These are phyloP conservation scores for Globisporangium irregulare DNA, from an alignment of 352 stramenopile genomes.

Conservation along the genomic window DNA sequence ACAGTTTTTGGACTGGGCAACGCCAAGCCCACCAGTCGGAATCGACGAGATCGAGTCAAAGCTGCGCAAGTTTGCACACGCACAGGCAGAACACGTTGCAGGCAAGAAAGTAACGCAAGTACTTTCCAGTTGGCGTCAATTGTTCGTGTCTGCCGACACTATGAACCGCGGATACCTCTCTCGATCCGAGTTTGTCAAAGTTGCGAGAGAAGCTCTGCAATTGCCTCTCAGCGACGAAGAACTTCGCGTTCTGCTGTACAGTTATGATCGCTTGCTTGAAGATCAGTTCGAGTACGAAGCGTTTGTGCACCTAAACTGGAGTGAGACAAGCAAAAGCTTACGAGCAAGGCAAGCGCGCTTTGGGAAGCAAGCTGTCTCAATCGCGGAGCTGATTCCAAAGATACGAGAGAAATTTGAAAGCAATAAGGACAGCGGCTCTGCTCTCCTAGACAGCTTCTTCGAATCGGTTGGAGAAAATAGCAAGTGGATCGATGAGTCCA, in stretches of 20 bases:
- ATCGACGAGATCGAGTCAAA: slow-evolving; percentile 50
- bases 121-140: slow-evolving; percentile 35
- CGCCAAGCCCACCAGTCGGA: slow-evolving; percentile 27
- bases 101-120: slow-evolving; percentile 39
- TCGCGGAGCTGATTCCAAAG: slow-evolving; percentile 16
- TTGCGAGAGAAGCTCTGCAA: slow-evolving; percentile 29
- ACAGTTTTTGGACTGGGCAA: slow-evolving; percentile 71
- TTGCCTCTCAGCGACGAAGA: slow-evolving; percentile 51
- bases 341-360: slow-evolving; percentile 24
- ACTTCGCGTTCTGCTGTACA: slow-evolving; percentile 44
- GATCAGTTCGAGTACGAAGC: slow-evolving; percentile 45
- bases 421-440: slow-evolving; percentile 4
- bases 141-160: slow-evolving; percentile 33
- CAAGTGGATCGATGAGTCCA: slow-evolving; percentile 17
- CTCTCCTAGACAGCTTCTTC: slow-evolving; percentile 22
- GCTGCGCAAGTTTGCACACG: slow-evolving; percentile 38
- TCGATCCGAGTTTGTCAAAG: slow-evolving; percentile 40
- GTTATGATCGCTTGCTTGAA: slow-evolving; percentile 47
- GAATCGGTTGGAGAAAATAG: slow-evolving; percentile 12
- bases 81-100: slow-evolving; percentile 26
- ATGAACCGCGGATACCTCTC: slow-evolving; percentile 21
- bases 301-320: slow-evolving; percentile 67
- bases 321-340: slow-evolving; percentile 22
- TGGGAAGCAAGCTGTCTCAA: slow-evolving; percentile 2
- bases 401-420: slow-evolving; percentile 18